phyloP scores from a whole-genome alignment of 108 stramenopile genomes.

The Nannochloropsis salina region DNA sequence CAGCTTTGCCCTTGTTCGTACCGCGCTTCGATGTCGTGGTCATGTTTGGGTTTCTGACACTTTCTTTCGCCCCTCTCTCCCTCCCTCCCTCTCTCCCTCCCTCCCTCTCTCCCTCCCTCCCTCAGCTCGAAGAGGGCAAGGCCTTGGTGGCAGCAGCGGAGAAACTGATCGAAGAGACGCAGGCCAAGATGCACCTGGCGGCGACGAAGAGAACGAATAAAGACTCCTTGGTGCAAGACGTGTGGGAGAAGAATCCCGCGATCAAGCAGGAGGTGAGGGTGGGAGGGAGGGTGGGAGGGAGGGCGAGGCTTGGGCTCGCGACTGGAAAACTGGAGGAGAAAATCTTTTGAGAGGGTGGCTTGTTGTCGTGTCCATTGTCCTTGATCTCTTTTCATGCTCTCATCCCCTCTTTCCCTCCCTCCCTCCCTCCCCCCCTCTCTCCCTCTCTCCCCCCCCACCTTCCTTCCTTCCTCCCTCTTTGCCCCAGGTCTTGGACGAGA shows the following conservation, averaged over 20 bases:
- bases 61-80: background rate
- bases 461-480: background rate
- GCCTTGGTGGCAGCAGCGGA: background rate
- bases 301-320: no score
- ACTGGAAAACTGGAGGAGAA: no score
- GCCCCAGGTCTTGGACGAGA: background rate
- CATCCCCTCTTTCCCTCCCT: no score
- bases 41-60: no score
- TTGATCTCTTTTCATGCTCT: no score
- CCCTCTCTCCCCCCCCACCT: background rate
- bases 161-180: background rate
- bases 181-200: background rate
- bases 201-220: background rate
- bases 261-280: constrained; percentile 4
- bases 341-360: no score
- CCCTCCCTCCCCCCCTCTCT: no score
- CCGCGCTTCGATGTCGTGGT: no score
- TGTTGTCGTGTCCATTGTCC: no score
- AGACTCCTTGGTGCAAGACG: background rate
- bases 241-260: background rate
- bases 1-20: no score
- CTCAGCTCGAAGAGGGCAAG: background rate
- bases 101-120: background rate
- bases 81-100: constrained; percentile 13
- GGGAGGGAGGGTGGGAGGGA: background rate